Evolutionary conservation across 176 grass and related monocot genomes (phyloP).

Genomic region (Oryza longistaminata): DNA sequence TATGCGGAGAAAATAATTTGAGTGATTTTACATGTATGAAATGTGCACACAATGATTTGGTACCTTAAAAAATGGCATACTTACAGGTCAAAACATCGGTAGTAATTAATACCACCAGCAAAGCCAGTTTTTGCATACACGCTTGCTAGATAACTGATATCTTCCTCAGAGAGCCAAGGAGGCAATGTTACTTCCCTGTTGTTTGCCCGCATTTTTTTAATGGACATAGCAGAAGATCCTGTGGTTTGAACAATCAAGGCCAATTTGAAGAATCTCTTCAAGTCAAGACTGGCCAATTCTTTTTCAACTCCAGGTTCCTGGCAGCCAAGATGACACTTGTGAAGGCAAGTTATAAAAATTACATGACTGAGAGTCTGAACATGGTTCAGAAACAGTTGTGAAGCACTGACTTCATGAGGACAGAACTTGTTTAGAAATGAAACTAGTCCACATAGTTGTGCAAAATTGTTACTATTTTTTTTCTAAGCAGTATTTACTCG

Average conservation of each 20-base stretch:
- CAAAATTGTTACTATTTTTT: not conserved
- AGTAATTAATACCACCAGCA: constrained; percentile 54
- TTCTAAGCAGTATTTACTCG: not conserved
- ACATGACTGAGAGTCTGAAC: not conserved
- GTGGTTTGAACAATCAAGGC: constrained; percentile 30
- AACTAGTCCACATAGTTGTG: not conserved
- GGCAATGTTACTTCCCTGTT: constrained; percentile 44
- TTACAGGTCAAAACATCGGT: constrained; percentile 54
- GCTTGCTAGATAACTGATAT: constrained; percentile 56
- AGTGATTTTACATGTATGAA: not conserved
- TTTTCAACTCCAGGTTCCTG: constrained; percentile 70
- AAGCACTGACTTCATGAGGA: constrained; percentile 14
- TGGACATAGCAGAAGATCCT: constrained; percentile 47
- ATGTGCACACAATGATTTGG: not conserved
- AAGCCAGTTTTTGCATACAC: constrained; percentile 61
- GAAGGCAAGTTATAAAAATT: not conserved
- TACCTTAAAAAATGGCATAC: constrained; percentile 13
- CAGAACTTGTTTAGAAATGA: not conserved
- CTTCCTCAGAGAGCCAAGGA: constrained; percentile 72
- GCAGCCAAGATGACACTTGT: not conserved
- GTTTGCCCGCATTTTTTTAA: constrained; percentile 28
- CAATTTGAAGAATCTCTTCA: constrained; percentile 56
- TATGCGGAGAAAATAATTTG: not conserved
- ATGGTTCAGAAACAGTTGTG: not conserved
- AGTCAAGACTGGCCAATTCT: constrained; percentile 48